Percentiles rank a stretch among this genome's conserved stretches.
Evolutionary conservation across 2,329 filamentous ascomycete species (phyloP).

Genomic region (Paracamarosporium sp.): DNA sequence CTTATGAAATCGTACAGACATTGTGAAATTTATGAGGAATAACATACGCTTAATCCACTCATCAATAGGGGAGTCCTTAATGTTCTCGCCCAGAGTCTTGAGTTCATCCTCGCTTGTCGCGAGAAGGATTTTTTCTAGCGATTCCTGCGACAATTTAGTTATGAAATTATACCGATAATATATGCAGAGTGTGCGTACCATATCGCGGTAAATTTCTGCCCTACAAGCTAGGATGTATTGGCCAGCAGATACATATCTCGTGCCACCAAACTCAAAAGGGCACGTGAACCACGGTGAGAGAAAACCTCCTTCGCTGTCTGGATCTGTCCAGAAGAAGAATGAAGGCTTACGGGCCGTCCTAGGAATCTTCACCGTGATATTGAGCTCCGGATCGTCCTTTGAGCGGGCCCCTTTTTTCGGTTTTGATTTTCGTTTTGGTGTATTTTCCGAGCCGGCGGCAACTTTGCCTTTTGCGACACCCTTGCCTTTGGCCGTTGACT

Average conservation of each 20-base stretch:
- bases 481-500: background rate
- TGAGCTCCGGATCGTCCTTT: background rate
- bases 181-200: background rate
- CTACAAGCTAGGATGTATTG: background rate
- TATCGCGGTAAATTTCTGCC: background rate
- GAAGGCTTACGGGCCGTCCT: background rate
- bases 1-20: background rate
- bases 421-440: background rate
- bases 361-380: background rate
- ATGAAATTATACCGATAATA: background rate
- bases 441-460: background rate
- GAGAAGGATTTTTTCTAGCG: background rate
- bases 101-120: constrained; percentile 1
- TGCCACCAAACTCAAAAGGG: background rate
- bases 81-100: background rate
- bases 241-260: background rate
- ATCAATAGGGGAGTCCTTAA: background rate
- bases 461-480: background rate
- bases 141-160: background rate
- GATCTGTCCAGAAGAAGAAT: background rate
- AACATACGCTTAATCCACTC: background rate
- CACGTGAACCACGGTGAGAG: background rate
- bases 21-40: background rate
- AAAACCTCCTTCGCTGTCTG: background rate
- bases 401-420: background rate